Percentiles rank a stretch among this genome's conserved stretches.
phyloP scores from a whole-genome alignment of 2,329 filamentous ascomycete species.

The Claviceps sp. region DNA sequence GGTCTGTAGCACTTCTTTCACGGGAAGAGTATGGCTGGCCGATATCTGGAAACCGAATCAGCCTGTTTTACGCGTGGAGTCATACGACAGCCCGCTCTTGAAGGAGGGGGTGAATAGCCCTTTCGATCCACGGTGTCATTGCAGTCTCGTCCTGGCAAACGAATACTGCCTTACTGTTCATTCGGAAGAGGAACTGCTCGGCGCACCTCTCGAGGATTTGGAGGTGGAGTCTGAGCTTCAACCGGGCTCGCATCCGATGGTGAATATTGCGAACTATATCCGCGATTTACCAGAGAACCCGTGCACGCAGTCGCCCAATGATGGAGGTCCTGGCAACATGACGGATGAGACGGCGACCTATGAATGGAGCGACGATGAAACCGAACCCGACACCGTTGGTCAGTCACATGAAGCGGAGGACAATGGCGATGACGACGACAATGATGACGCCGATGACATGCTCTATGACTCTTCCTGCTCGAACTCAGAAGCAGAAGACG shows the following conservation, averaged over 20 bases:
- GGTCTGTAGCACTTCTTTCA: constrained; percentile 37
- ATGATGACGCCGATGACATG: neutral
- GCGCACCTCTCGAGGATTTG: constrained; percentile 11
- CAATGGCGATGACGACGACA: neutral
- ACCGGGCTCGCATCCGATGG: constrained; percentile 8
- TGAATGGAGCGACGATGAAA: constrained; percentile 8
- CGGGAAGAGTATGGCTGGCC: constrained; percentile 33
- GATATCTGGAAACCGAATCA: constrained; percentile 34
- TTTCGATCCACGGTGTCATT: constrained; percentile 29
- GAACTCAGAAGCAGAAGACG: neutral
- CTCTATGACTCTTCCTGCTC: neutral
- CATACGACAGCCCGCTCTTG: constrained; percentile 6
- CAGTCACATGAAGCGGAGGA: constrained; percentile 8
- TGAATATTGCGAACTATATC: constrained; percentile 15
- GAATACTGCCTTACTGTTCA: constrained; percentile 27
- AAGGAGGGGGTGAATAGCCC: constrained; percentile 18
- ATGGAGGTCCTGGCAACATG: neutral
- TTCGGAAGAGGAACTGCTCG: constrained; percentile 20
- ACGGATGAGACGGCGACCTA: constrained; percentile 10
- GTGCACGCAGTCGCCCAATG: constrained; percentile 5
- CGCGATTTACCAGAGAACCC: constrained; percentile 19
- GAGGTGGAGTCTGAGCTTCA: constrained; percentile 9
- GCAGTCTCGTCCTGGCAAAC: constrained; percentile 31
- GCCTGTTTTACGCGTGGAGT: constrained; percentile 14
- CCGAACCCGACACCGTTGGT: neutral